Conservation (phyloP, 1,284 basidiomycete species). For the Apiotrichum gracile region DNA sequence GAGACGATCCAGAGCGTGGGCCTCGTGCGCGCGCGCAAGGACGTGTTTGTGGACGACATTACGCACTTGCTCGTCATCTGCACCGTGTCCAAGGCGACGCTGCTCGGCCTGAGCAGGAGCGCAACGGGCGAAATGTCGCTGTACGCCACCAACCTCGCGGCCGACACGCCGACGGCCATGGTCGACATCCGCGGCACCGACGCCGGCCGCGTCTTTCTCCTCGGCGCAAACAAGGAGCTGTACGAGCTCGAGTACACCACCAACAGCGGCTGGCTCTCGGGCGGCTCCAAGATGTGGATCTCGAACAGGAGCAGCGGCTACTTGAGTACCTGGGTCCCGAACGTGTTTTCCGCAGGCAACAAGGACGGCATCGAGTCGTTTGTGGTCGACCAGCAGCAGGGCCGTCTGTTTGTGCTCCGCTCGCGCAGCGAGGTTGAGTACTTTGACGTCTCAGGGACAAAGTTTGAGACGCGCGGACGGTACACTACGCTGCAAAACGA, state of each 20-base stretch:
- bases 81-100: slow-evolving; percentile 71
- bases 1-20: slow-evolving; percentile 82
- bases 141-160: slow-evolving; percentile 81
- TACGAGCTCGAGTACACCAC: slow-evolving; percentile 93
- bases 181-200: slow-evolving; percentile 69
- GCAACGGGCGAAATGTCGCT: slow-evolving; percentile 64
- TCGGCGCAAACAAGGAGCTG: slow-evolving; percentile 76
- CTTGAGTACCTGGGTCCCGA: slow-evolving; percentile 31
- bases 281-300: slow-evolving; percentile 49
- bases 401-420: slow-evolving; percentile 35
- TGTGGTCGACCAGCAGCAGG: slow-evolving; percentile 33
- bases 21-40: slow-evolving; percentile 62
- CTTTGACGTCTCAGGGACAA: slow-evolving; percentile 28
- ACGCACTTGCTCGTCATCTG: slow-evolving; percentile 83
- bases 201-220: slow-evolving; percentile 86
- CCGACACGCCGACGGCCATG: slow-evolving; percentile 69
- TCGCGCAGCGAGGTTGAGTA: slow-evolving; percentile 32
- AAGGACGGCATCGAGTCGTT: slow-evolving; percentile 40
- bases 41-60: slow-evolving; percentile 90
- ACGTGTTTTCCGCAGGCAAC: slow-evolving; percentile 3
- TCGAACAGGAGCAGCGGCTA: slow-evolving; percentile 31
- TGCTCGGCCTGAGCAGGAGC: slow-evolving; percentile 71
- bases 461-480: slow-evolving; percentile 24
- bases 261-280: slow-evolving; percentile 78
- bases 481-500: slow-evolving; percentile 22